Evolutionary conservation across 345 rosid genomes (phyloP), one percentile per base, ranked within the genome.

Genomic region (Lepidium africanum): DNA sequence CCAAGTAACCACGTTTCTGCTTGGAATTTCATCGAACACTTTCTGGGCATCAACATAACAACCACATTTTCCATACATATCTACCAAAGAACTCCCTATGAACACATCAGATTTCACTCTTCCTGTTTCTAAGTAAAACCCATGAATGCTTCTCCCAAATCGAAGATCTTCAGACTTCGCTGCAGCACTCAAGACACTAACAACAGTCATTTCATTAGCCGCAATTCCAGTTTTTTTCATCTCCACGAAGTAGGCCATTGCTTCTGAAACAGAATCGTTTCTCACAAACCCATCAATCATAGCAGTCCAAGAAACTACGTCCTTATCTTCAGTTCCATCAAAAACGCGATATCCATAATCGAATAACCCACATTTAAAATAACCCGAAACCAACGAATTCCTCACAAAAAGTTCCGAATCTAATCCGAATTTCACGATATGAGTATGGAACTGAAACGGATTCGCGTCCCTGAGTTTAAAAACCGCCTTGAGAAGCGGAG

Each of bases 241-340:
- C 23, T 70, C 69, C 48, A 56, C 47, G 43, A 82, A 86, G 40
- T 82, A 76, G 33, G 51, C 62, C 81, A 86, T 63, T 21, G 84
- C 75, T 69, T 86, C 86, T 25, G 51, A 47, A 64, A 27, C 78
- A 76, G 15, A 69, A 32, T 50, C 58, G 57, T 81, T 78, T 60
- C 81, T 82, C 67, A 83, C 70, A 54, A 81, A 83, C 25, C 87
- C 89, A 71, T 83, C 85, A 56, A 86, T 82, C 80, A 88, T 76
- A 9, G 95, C 81, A 69, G 86, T 88, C 94, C 91, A 88, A 17
- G 86, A 85, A 66, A 87, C 87, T 73, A 85, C 71, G 69, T 88
- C 95, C 70, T 82, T 80, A 0, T 79, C 75, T 5, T 7, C 41
- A 85, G 81, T 82, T 77, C 68, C 68, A 70, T 82, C 86, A 50